Evolutionary conservation across 352 stramenopile species (phyloP).

Genomic region (Pythium sukuiense): DNA sequence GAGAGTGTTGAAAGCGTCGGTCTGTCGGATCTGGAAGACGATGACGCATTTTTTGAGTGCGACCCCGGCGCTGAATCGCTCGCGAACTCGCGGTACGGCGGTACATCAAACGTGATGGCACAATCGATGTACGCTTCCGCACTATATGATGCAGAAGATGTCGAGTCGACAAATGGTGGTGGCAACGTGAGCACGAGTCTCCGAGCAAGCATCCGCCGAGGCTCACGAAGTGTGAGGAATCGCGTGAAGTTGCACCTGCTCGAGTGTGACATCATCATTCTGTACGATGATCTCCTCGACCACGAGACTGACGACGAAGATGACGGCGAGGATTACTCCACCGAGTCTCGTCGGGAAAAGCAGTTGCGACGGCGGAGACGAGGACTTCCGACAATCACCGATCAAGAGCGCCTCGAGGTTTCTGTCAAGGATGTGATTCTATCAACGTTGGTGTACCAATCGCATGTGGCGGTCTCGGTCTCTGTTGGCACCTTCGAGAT

Average conservation of each 20-base stretch:
- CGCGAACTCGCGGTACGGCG: slow-evolving; percentile 32
- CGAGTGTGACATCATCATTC: slow-evolving; percentile 64
- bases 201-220: slow-evolving; percentile 20
- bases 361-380: slow-evolving; percentile 24
- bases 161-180: slow-evolving; percentile 15
- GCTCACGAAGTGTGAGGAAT: slow-evolving; percentile 45
- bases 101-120: slow-evolving; percentile 48
- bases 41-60: slow-evolving; percentile 85
- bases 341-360: slow-evolving; percentile 17
- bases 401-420: slow-evolving; percentile 67
- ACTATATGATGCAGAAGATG: slow-evolving; percentile 49
- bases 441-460: slow-evolving; percentile 59
- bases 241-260: slow-evolving; percentile 80
- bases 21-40: slow-evolving; percentile 82
- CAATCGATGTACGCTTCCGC: slow-evolving; percentile 87
- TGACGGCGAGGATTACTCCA: slow-evolving; percentile 11
- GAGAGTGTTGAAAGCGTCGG: slow-evolving; percentile 82
- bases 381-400: slow-evolving; percentile 51
- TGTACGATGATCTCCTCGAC: slow-evolving; percentile 82
- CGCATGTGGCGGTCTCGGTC: slow-evolving; percentile 46
- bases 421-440: slow-evolving; percentile 72
- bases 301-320: slow-evolving; percentile 36
- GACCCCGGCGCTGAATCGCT: slow-evolving; percentile 60
- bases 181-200: slow-evolving; percentile 15
- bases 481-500: slow-evolving; percentile 65